Evolutionary conservation across 2,329 filamentous ascomycete species (phyloP).

Genomic region (Diaporthe amygdali): DNA sequence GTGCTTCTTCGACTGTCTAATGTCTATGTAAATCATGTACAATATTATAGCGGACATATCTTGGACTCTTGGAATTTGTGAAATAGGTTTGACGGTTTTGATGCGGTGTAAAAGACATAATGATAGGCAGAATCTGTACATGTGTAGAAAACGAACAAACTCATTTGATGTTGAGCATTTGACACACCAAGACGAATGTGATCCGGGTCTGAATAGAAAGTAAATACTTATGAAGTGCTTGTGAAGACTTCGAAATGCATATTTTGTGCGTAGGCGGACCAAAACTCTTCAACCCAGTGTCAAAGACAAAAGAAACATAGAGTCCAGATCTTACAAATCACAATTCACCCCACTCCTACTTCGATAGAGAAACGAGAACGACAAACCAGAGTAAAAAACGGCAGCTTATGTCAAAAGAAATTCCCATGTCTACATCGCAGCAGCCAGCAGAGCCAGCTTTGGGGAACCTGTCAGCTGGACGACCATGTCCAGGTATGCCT

Average conservation of each 20-base stretch:
- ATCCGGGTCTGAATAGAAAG: neutral
- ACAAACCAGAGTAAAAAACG: too few relatives aligned
- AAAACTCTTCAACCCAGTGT: too few relatives aligned
- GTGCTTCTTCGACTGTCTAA: neutral
- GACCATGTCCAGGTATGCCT: conserved; percentile 31
- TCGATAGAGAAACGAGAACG: too few relatives aligned
- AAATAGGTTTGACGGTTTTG: neutral
- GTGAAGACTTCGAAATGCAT: too few relatives aligned
- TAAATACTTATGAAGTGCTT: too few relatives aligned
- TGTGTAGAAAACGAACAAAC: neutral
- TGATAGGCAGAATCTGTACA: neutral
- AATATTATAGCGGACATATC: neutral
- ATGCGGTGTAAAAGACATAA: too few relatives aligned
- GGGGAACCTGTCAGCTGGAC: neutral
- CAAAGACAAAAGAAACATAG: too few relatives aligned
- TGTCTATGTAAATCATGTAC: neutral
- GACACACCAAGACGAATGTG: neutral
- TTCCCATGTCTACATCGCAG: neutral
- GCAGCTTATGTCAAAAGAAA: too few relatives aligned
- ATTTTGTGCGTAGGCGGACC: too few relatives aligned
- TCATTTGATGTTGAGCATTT: neutral
- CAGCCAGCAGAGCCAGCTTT: neutral
- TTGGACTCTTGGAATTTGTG: neutral
- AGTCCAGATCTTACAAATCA: too few relatives aligned
- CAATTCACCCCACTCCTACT: too few relatives aligned